Evolutionary conservation across 2,329 filamentous ascomycete genomes (phyloP).

Genomic region (Aspergillus texensis): DNA sequence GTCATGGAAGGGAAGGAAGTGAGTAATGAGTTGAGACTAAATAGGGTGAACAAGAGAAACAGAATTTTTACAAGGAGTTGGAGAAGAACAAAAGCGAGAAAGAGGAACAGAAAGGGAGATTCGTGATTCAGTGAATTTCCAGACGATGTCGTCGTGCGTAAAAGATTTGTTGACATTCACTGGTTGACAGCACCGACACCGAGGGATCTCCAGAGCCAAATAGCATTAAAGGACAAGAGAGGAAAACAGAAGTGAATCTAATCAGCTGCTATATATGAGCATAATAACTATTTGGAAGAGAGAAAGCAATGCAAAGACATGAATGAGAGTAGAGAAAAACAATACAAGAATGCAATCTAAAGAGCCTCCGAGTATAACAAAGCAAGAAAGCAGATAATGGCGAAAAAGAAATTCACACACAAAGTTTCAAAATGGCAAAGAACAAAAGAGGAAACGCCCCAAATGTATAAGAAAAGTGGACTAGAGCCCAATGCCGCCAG

Average conservation of each 20-base stretch:
- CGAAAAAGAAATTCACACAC: neutral
- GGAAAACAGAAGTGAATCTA: neutral
- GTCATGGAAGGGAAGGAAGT: conserved; percentile 4
- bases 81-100: conserved; percentile 7
- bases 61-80: conserved; percentile 11
- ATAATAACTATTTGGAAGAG: neutral
- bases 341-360: conserved; percentile 2
- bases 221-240: neutral
- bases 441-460: neutral
- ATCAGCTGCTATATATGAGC: conserved; percentile 4
- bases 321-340: neutral
- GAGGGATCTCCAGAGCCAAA: neutral
- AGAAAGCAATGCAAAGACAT: neutral
- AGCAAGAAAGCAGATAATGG: neutral
- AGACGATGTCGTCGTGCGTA: neutral
- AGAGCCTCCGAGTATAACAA: conserved; percentile 6
- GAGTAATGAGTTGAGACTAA: conserved; percentile 8
- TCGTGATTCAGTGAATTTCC: conserved; percentile 1
- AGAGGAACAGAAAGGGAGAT: neutral
- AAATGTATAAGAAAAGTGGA: conserved; percentile 3
- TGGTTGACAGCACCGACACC: neutral
- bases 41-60: conserved; percentile 13
- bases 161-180: conserved; percentile 6
- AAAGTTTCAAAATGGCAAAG: conserved; percentile 1
- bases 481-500: conserved; percentile 11